Evolutionary conservation across 495 filamentous ascomycete species (phyloP).

Genomic region (Glonium stellatum): DNA sequence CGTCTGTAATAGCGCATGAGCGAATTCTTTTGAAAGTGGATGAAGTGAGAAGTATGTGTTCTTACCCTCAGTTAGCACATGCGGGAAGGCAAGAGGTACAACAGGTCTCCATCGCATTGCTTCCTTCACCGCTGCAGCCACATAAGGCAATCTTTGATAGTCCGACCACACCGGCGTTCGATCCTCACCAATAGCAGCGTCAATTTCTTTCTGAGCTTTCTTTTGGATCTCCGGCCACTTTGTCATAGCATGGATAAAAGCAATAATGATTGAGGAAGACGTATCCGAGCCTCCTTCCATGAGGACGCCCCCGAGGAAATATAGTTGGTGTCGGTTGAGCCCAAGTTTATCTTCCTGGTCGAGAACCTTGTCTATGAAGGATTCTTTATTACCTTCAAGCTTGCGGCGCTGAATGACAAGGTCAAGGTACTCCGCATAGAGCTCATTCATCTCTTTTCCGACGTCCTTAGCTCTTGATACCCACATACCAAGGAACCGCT

Average conservation of each 20-base stretch:
- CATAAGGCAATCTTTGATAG: constrained; percentile 21
- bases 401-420: constrained; percentile 19
- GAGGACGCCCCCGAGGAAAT: constrained; percentile 35
- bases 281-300: constrained; percentile 42
- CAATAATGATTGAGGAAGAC: constrained; percentile 31
- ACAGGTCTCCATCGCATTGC: constrained; percentile 28
- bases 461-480: constrained; percentile 33
- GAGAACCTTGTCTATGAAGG: constrained; percentile 44
- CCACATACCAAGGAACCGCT: constrained; percentile 41
- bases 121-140: constrained; percentile 28
- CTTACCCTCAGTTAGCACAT: constrained; percentile 16
- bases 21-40: neutral
- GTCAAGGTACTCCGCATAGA: constrained; percentile 36
- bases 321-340: constrained; percentile 36
- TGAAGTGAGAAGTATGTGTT: neutral
- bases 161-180: constrained; percentile 21
- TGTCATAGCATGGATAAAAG: constrained; percentile 43
- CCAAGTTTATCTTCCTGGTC: constrained; percentile 39
- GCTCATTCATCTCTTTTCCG: constrained; percentile 37
- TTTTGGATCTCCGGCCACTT: constrained; percentile 37
- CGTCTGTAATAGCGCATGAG: constrained; percentile 15
- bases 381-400: constrained; percentile 15
- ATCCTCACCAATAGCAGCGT: constrained; percentile 23
- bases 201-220: constrained; percentile 36
- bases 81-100: constrained; percentile 22